These are phyloP conservation scores for Salvia sclarea DNA, from an alignment of 305 asterid genomes.

Conservation along the genomic window DNA sequence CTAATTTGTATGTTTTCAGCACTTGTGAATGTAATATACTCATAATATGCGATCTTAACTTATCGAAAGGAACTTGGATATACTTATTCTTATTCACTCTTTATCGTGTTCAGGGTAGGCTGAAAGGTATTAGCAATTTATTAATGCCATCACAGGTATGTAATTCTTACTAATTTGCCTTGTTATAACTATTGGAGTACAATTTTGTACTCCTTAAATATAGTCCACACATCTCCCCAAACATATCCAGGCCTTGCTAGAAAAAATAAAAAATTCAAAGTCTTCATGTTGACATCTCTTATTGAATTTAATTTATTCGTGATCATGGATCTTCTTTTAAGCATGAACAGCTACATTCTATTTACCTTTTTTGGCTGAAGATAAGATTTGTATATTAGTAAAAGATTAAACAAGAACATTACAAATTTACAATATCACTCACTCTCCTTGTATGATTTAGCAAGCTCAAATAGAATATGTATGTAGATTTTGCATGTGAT, in stretches of 20 bases:
- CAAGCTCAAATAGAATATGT: constrained; percentile 19
- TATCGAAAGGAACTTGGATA: constrained; percentile 10
- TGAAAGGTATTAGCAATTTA: constrained; percentile 46
- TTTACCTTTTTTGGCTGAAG: background rate
- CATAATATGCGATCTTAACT: background rate
- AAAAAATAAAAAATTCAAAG: background rate
- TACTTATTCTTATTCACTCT: constrained; percentile 26
- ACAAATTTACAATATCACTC: too few species aligned
- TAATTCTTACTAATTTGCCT: background rate
- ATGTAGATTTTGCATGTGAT: constrained; percentile 16
- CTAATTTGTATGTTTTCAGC: background rate
- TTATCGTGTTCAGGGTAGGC: constrained; percentile 42
- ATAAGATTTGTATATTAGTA: background rate
- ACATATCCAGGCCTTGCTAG: background rate
- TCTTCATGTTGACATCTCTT: background rate
- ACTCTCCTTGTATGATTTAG: constrained; percentile 3
- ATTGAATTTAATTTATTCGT: background rate
- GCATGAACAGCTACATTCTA: background rate
- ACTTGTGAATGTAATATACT: background rate
- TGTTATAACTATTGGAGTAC: background rate
- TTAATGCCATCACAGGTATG: constrained; percentile 66
- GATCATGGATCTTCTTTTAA: background rate
- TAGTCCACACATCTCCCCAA: background rate
- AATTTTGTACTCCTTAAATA: too few species aligned
- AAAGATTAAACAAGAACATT: background rate